A percentile compares a stretch with the other conserved stretches of the same genome.
phyloP scores from a whole-genome alignment of 441 rosid species.

The Erysimum pusillum region DNA sequence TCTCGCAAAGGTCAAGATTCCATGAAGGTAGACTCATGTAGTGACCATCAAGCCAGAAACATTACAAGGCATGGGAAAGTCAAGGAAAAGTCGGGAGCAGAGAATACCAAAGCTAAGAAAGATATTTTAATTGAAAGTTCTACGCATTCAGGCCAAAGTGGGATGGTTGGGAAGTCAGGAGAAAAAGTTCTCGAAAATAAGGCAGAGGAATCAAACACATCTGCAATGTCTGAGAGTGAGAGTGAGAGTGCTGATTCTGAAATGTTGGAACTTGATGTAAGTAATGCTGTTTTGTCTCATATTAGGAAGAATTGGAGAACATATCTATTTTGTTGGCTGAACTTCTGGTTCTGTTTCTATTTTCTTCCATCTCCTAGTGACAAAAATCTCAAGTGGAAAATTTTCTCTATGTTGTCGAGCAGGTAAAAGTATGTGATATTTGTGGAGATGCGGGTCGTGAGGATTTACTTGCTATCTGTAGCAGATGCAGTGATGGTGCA shows the following conservation, averaged over 20 bases:
- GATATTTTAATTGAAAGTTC: conserved; percentile 44
- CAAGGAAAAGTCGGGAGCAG: conserved; percentile 49
- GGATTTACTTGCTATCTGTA: conserved; percentile 93
- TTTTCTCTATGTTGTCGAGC: conserved; percentile 49
- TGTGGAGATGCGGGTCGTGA: conserved; percentile 99
- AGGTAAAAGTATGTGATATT: conserved; percentile 99
- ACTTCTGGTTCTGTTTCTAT: conserved; percentile 6
- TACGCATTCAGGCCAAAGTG: conserved; percentile 50
- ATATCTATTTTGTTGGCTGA: conserved; percentile 19
- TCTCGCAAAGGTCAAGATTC: conserved; percentile 45
- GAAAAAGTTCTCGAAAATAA: conserved; percentile 50
- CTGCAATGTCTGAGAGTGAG: conserved; percentile 60
- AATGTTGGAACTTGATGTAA: conserved; percentile 88
- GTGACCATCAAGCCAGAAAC: conserved; percentile 35
- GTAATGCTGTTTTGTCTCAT: conserved; percentile 45
- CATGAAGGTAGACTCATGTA: conserved; percentile 49
- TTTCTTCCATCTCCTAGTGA: conserved; percentile 18
- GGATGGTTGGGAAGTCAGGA: conserved; percentile 50
- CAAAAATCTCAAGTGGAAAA: conserved; percentile 34
- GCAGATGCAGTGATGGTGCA: conserved; percentile 97
- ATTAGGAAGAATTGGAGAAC: conserved; percentile 22
- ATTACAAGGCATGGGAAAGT: conserved; percentile 25
- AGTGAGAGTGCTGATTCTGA: conserved; percentile 84
- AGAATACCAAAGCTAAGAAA: conserved; percentile 47
- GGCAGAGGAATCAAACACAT: conserved; percentile 51